Percentiles rank a stretch among this genome's conserved stretches.
Evolutionary conservation across 2,329 filamentous ascomycete genomes (phyloP).

Genomic region (Aspergillus persii): DNA sequence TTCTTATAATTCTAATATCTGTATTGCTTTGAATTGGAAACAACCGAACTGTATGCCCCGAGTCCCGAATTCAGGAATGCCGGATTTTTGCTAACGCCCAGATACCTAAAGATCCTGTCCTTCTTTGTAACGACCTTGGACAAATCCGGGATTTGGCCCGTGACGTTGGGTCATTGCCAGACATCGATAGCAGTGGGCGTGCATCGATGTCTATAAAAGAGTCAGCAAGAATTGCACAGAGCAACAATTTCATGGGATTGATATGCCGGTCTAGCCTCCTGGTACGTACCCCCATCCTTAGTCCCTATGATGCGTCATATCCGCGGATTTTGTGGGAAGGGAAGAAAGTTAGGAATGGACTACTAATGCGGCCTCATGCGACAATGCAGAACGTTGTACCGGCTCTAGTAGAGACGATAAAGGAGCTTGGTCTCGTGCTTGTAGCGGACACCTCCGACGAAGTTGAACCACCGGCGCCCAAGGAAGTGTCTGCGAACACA

Average conservation of each 20-base stretch:
- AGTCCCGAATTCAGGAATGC: neutral
- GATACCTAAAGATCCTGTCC: constrained; percentile 67
- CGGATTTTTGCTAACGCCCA: constrained; percentile 5
- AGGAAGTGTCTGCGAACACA: constrained; percentile 20
- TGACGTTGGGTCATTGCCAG: constrained; percentile 39
- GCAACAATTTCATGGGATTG: constrained; percentile 97
- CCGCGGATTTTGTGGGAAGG: neutral
- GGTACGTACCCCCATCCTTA: constrained; percentile 53
- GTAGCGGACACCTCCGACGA: constrained; percentile 81
- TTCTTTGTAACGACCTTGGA: constrained; percentile 90
- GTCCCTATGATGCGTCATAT: neutral
- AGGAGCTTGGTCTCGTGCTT: constrained; percentile 86
- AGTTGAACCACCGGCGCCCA: constrained; percentile 25
- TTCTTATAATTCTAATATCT: constrained; percentile 85
- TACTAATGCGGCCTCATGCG: constrained; percentile 10
- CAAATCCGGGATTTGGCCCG: constrained; percentile 41
- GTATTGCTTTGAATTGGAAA: constrained; percentile 97
- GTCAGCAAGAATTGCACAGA: constrained; percentile 85
- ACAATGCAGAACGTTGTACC: constrained; percentile 80
- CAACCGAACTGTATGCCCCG: constrained; percentile 78
- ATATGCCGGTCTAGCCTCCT: constrained; percentile 85
- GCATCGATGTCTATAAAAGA: constrained; percentile 88
- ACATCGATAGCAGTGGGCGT: constrained; percentile 62
- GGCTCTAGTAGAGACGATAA: constrained; percentile 87
- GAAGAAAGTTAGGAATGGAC: neutral